Percentiles rank a stretch among this genome's conserved stretches.
These are phyloP conservation scores for Kodamaea ohmeri DNA, from an alignment of 1,139 yeast genomes.

Conservation along the genomic window DNA sequence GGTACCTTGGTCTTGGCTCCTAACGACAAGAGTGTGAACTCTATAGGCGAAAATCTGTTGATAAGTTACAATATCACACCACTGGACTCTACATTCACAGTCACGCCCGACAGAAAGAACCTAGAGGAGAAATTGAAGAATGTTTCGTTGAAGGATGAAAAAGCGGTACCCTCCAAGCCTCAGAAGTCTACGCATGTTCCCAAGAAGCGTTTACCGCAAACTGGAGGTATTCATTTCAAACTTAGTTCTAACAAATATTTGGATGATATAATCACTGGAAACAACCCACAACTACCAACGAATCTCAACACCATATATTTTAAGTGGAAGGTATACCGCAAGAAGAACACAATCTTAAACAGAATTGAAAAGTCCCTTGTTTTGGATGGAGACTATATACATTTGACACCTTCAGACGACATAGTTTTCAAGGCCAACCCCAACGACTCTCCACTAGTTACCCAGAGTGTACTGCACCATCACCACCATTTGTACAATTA, in stretches of 20 bases:
- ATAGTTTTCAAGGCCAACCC: constrained; percentile 51
- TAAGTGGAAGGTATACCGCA: constrained; percentile 79
- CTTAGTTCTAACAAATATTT: constrained; percentile 23
- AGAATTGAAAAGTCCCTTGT: constrained; percentile 82
- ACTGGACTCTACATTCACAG: constrained; percentile 25
- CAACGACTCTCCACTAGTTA: constrained; percentile 29
- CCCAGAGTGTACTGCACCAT: constrained; percentile 19
- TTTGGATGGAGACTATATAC: constrained; percentile 90
- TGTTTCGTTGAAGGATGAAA: neutral
- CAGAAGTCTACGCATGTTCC: neutral
- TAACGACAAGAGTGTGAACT: constrained; percentile 7
- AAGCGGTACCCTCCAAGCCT: neutral
- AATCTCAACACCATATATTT: constrained; percentile 41
- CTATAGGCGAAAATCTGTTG: constrained; percentile 13
- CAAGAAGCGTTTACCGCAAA: neutral
- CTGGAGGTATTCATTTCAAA: constrained; percentile 1
- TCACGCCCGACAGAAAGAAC: constrained; percentile 28
- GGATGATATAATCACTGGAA: constrained; percentile 37
- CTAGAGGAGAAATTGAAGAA: constrained; percentile 22
- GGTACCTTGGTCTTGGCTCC: constrained; percentile 9
- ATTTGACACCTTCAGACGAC: constrained; percentile 76
- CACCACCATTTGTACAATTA: constrained; percentile 56
- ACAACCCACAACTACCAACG: constrained; percentile 33
- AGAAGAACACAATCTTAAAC: constrained; percentile 79
- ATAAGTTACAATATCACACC: constrained; percentile 30